Evolutionary conservation across 441 rosid species (phyloP), one percentile per base, ranked within the genome.

Genomic region (Eutrema salsugineum): DNA sequence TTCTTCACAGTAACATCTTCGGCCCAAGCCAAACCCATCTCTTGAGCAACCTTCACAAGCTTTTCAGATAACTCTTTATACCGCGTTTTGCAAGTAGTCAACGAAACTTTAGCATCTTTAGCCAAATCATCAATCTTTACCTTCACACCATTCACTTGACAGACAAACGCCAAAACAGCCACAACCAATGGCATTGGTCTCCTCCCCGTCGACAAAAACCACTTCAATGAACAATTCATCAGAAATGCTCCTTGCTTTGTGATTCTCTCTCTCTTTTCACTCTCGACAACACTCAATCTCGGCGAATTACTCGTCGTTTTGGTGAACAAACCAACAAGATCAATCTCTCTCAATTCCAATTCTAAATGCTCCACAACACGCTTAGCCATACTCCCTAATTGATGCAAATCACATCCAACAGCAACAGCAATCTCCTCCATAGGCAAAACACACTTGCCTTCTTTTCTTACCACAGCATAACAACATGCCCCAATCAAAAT

Each of bases 161-260:
- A 81, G 3, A 95, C 92, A 43, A 95, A 75, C 15, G 73, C 86
- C 82, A 95, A 39, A 67, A 91, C 93, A 0, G 99, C 95, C 0
- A 71, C 89, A 77, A 91, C 93, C 66, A 89, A 71, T 0, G 96
- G 98, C 78, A 86, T 66, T 0, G 97, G 98, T 54, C 83, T 85
- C 80, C 98, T 84, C 36, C 97, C 98, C 0, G 94, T 93, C 0
- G 94, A 85, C 77, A 91, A 59, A 81, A 75, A 88, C 98, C 99
- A 95, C 75, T 85, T 93, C 43, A 88, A 70, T 0, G 85, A 76
- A 79, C 97, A 93, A 63, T 95, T 93, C 59, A 88, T 77, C 84
- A 95, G 66, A 67, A 95, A 88, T 7, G 67, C 78, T 3, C 98
- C 98, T 77, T 90, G 99, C 70, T 81, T 79, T 71, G 50, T 69